These are phyloP conservation scores for Solanum virginianum DNA, from an alignment of 257 asterid species.

Conservation along the genomic window DNA sequence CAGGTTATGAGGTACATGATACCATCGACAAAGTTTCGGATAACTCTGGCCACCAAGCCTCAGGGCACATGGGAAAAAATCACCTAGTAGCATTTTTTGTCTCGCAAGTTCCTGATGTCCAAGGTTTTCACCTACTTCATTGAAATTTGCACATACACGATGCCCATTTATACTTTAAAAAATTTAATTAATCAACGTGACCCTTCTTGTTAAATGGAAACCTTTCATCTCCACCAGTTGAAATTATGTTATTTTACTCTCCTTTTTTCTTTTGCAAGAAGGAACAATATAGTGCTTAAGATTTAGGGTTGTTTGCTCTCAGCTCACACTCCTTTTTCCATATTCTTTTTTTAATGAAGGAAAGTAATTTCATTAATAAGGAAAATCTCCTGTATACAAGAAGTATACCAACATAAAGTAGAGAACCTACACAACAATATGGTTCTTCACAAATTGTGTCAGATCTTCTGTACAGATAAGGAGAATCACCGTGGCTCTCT, in stretches of 20 bases:
- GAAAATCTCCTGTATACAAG: not conserved
- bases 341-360: not conserved
- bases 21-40: not conserved
- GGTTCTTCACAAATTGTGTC: not conserved
- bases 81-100: not conserved
- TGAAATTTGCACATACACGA: not conserved
- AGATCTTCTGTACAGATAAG: not conserved
- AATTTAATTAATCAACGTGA: not conserved
- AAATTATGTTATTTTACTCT: not conserved
- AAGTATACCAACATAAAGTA: not conserved
- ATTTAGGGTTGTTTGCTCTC: not conserved
- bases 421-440: not conserved
- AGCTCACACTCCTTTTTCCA: not conserved
- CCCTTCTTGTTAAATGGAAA: not conserved
- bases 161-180: not conserved
- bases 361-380: not conserved
- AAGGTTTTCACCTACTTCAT: not conserved
- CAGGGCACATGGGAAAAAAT: not conserved
- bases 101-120: not conserved
- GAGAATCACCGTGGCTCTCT: not conserved
- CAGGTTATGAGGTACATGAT: not conserved
- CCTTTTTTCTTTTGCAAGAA: not conserved
- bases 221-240: not conserved
- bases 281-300: not conserved
- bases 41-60: not conserved